phyloP scores from a whole-genome alignment of 148 eudicot genomes.

The Cornus kousa region DNA sequence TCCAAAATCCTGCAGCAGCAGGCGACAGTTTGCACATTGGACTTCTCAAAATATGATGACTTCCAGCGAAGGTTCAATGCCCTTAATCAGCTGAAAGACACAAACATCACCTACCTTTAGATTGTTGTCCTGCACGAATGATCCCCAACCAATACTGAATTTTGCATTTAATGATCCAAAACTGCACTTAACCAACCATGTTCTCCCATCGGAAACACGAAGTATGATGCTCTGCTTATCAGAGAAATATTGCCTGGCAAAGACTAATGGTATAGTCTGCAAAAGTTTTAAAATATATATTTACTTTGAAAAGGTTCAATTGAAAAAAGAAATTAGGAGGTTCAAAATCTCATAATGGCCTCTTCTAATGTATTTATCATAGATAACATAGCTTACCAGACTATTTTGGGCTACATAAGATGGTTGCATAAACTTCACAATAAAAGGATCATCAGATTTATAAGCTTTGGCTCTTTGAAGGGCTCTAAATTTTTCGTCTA shows the following conservation, averaged over 20 bases:
- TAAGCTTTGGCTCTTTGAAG: constrained; percentile 1
- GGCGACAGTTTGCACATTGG: too few relatives aligned
- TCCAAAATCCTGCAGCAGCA: too few relatives aligned
- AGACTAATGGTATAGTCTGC: constrained; percentile 5
- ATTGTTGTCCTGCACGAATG: constrained; percentile 28
- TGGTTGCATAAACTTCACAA: too few relatives aligned
- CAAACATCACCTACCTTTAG: constrained; percentile 30
- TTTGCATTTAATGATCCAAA: background rate
- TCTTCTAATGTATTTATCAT: too few relatives aligned
- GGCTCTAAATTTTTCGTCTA: background rate
- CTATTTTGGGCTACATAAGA: too few relatives aligned
- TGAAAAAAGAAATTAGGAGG: too few relatives aligned
- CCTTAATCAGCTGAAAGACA: constrained; percentile 24
- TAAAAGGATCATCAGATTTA: too few relatives aligned
- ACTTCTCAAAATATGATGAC: constrained; percentile 13
- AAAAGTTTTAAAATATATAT: background rate
- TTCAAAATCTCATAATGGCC: too few relatives aligned
- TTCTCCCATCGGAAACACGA: constrained; percentile 3
- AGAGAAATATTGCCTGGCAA: background rate
- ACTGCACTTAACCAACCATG: constrained; percentile 11
- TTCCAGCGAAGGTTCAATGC: background rate
- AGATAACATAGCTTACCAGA: constrained; percentile 24
- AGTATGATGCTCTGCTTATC: background rate
- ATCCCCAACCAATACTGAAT: background rate
- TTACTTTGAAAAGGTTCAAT: too few relatives aligned